Percentiles rank a stretch among this genome's conserved stretches.
These are phyloP conservation scores for Thalassiosira delicatula DNA, from an alignment of 352 stramenopile species.

Conservation along the genomic window DNA sequence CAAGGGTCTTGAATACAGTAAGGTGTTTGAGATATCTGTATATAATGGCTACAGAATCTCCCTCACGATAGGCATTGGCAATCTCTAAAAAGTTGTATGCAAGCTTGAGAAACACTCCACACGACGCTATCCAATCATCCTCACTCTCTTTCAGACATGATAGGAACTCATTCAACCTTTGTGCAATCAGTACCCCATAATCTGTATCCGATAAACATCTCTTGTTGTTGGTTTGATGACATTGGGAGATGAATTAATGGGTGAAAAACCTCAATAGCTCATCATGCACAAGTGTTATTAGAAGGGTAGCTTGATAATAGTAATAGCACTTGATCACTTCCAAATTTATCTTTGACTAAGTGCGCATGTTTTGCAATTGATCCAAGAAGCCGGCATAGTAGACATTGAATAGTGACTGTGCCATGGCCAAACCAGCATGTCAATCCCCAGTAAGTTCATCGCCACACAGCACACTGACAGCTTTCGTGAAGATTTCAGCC, in stretches of 20 bases:
- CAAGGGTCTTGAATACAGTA: neutral
- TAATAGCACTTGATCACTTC: constrained; percentile 1
- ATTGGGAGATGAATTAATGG: neutral
- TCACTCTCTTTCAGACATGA: neutral
- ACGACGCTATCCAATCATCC: constrained; percentile 1
- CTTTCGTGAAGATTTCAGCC: constrained; percentile 3
- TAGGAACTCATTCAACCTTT: neutral
- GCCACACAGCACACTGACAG: neutral
- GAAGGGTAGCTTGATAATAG: neutral
- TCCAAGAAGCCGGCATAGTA: neutral
- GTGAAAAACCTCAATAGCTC: constrained; percentile 8
- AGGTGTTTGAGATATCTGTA: neutral
- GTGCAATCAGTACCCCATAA: neutral
- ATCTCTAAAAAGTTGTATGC: neutral
- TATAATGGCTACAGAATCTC: constrained; percentile 1
- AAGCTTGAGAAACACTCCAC: neutral
- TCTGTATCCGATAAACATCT: neutral
- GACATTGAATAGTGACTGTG: neutral
- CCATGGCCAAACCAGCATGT: neutral
- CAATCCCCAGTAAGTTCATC: constrained; percentile 11
- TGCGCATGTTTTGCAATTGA: neutral
- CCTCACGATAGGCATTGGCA: neutral
- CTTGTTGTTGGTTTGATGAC: neutral
- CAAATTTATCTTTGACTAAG: neutral
- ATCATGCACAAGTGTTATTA: constrained; percentile 13